Evolutionary conservation across 164 flowering plant species (phyloP), one percentile per base, ranked within the genome.

Genomic region (Tinospora cordifolia): DNA sequence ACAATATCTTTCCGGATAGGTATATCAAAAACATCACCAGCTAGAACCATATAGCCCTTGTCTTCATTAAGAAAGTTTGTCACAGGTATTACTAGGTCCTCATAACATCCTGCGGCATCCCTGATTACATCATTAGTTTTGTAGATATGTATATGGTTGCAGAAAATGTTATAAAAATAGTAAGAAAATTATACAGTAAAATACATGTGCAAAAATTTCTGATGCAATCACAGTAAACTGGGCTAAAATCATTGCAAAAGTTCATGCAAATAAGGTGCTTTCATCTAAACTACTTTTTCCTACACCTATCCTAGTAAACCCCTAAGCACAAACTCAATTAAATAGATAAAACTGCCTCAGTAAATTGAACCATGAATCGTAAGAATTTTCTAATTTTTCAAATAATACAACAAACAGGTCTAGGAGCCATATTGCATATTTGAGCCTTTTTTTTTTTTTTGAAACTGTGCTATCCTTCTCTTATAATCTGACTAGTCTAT

Each of bases 21-120:
- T 3, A 89, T 92, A 80, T 92, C 93, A 85, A 94, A 94, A 70
- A 94, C 93, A 84, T 94, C 97, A 72, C 99, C 97, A 72, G 93
- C 89, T 78, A 94, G 80, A 54, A 86, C 85, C 90, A 89, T 90
- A 51, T 83, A 78, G 65, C 99, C 97, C 69, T 90, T 90, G 62
- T 90, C 96, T 83, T 92, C 97, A 78, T 83, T 81, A 62, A 75
- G 81, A 74, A 94, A 92, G 74, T 94, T 90, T 57, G 97, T 92
- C 67, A 92, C 85, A 15, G 92, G 93, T 68, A 90, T 86, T 63
- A 94, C 81, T 63, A 90, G 73, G 77, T 94, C 99, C 83, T 94
- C 86, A 71, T 81, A 79, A 49, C 74, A 76, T 47, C 99, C 99
- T 91, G 65, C 59, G 73, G 62, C 62, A 74, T 7, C 57, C n/a